Base-by-base conservation (phyloP, 768 basidiomycete species). In the Phlegmacium glaucopus region DNA sequence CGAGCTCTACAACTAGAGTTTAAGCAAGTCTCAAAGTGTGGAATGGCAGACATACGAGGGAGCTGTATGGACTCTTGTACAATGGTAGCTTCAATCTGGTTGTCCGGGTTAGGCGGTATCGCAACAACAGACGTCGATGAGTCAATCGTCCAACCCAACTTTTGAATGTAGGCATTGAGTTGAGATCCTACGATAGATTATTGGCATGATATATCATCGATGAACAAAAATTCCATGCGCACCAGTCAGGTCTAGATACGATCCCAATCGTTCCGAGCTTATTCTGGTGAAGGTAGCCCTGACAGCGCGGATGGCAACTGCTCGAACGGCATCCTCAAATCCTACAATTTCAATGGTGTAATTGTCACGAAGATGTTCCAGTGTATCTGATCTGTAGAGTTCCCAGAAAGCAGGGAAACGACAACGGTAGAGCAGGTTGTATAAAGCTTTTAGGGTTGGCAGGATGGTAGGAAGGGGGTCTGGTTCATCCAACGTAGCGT, bases 321-420 rank as follows among this genome's bases (percentile, higher is more conserved):
- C 80, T 39, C 91, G 72, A 32, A 93, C 78, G n/a, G 86, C 77
- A 61, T 90, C 79, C 59, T 92, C 90, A 53, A 93, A 93, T 3
- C 91, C 90, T 26, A 75, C 72, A 45, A 82, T 84, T 62, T 93
- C 91, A 6, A 91, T 77, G 2, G 89, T 92, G 63, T 90, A 93
- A 62, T 92, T 91, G 55, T 90, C 87, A 37, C 91, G 77, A 43
- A 93, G 67, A n/a, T 66, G 63, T 53, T 88, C 84, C 6, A 90
- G 72, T 38, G 80, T 74, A 18, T 80, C 79, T 3, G 89, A 90
- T 53, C 71, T 78, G 66, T 88, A 93, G 22, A 77, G 66, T 50
- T 72, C 58, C 92, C 92, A 94, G 71, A 94, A 94, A 2, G 83
- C 79, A 40, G 89, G 85, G 74, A 94, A 94, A 47, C 88, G 83